Conservation (phyloP, 164 flowering plant species). For the Dillenia turbinata region DNA sequence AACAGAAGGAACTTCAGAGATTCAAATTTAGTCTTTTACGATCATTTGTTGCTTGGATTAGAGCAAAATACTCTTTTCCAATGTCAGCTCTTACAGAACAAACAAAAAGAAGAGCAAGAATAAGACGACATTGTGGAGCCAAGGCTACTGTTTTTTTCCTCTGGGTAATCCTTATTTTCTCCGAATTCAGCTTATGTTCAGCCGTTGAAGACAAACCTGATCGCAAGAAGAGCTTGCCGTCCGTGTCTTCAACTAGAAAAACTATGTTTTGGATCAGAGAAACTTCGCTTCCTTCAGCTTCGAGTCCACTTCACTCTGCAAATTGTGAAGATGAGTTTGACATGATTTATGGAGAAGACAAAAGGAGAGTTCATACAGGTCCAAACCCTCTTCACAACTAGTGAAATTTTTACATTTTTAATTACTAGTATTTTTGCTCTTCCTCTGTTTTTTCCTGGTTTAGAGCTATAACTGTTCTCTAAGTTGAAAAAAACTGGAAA, state of each 20-base stretch:
- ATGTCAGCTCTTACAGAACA: slow-evolving; percentile 10
- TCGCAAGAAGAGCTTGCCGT: background rate
- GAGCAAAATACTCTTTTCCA: slow-evolving; percentile 5
- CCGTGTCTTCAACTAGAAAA: slow-evolving; percentile 19
- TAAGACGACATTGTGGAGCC: slow-evolving; percentile 5
- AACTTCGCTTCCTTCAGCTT: slow-evolving; percentile 12
- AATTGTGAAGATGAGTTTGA: slow-evolving; percentile 7
- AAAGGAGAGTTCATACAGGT: slow-evolving; percentile 60
- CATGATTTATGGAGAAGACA: slow-evolving; percentile 43
- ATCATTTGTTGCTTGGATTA: too few species aligned
- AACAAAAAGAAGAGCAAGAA: slow-evolving; percentile 8
- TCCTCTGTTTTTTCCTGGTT: background rate
- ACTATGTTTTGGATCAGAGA: slow-evolving; percentile 10
- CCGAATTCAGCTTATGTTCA: slow-evolving; percentile 10
- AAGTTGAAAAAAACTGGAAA: background rate
- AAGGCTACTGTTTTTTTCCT: slow-evolving; percentile 19
- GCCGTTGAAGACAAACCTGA: background rate
- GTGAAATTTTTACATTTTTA: background rate
- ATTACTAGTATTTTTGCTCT: background rate
- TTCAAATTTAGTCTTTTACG: too few species aligned
- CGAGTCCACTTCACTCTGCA: slow-evolving; percentile 13
- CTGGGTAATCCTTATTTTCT: slow-evolving; percentile 31
- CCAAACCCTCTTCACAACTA: slow-evolving; percentile 81
- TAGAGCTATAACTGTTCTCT: too few species aligned
- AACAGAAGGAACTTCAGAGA: too few species aligned